A percentile compares a stretch with the other conserved stretches of the same genome.
phyloP scores from a whole-genome alignment of 495 filamentous ascomycete species.

The Xylaria cubensis region DNA sequence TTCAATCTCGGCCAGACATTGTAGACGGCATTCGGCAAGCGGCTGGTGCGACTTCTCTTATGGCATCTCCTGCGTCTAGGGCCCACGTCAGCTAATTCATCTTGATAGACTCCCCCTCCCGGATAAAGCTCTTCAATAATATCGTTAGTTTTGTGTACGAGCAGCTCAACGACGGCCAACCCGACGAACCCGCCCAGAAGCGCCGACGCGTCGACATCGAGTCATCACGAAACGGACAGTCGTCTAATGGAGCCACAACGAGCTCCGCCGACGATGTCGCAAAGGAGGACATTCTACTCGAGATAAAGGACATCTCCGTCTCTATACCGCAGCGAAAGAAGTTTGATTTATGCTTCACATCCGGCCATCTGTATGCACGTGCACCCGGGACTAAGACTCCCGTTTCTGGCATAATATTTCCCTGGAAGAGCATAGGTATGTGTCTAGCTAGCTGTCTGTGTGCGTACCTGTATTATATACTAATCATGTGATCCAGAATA shows the following conservation, averaged over 20 bases:
- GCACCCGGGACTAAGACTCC: constrained; percentile 68
- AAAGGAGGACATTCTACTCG: constrained; percentile 58
- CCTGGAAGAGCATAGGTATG: constrained; percentile 78
- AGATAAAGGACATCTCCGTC: constrained; percentile 75
- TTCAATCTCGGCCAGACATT: constrained; percentile 54
- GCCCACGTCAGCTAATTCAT: constrained; percentile 23
- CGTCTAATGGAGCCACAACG: constrained; percentile 34
- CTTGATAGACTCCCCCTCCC: constrained; percentile 50
- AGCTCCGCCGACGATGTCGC: constrained; percentile 44
- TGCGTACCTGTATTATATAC: constrained; percentile 31
- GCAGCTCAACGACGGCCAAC: constrained; percentile 37
- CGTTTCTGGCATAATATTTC: constrained; percentile 69
- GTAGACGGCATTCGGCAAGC: constrained; percentile 51
- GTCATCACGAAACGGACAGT: constrained; percentile 36
- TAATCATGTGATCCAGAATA: constrained; percentile 60
- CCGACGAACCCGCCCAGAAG: constrained; percentile 52
- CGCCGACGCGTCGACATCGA: constrained; percentile 57
- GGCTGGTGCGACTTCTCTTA: constrained; percentile 45
- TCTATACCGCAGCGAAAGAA: constrained; percentile 91
- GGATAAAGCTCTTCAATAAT: constrained; percentile 59
- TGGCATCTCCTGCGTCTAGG: neutral
- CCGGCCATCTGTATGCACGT: constrained; percentile 70
- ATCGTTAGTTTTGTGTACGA: constrained; percentile 57
- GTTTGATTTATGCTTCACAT: constrained; percentile 76
- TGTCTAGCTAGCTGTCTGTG: constrained; percentile 26